Conservation (phyloP, 805 yeast genomes). For the Cyberlindnera euphorbiae region DNA sequence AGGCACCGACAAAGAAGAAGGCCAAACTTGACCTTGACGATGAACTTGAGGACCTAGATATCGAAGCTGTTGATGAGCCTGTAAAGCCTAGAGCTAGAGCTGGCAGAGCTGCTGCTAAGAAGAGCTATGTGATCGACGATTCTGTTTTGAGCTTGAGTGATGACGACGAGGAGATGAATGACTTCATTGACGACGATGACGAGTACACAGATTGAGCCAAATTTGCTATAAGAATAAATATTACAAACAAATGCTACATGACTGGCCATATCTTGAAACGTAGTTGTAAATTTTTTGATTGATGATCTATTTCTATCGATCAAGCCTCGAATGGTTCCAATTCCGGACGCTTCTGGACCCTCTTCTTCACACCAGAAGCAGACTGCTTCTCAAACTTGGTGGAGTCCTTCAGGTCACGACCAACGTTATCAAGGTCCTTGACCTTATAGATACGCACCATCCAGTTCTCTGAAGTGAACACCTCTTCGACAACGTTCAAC, state of each 20-base stretch:
- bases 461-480: slow-evolving; percentile 94
- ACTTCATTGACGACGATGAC: slow-evolving; percentile 14
- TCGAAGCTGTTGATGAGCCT: slow-evolving; percentile 9
- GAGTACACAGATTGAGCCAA: slow-evolving; percentile 16
- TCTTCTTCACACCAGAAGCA: slow-evolving; percentile 32
- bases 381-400: slow-evolving; percentile 44
- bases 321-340: slow-evolving; percentile 32
- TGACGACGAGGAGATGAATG: slow-evolving; percentile 10
- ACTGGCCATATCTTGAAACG: no score
- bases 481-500: slow-evolving; percentile 84
- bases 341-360: slow-evolving; percentile 45
- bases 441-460: slow-evolving; percentile 90
- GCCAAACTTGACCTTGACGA: slow-evolving; percentile 8
- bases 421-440: slow-evolving; percentile 81
- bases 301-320: background rate
- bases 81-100: slow-evolving; percentile 17
- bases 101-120: slow-evolving; percentile 17
- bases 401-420: slow-evolving; percentile 66
- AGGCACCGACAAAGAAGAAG: slow-evolving; percentile 3
- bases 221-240: no score
- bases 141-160: slow-evolving; percentile 5
- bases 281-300: background rate
- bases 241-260: no score
- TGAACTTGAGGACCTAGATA: slow-evolving; percentile 14
- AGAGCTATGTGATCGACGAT: slow-evolving; percentile 10